Conservation (phyloP, 768 basidiomycete genomes). For the Phaffia tasmanica region DNA sequence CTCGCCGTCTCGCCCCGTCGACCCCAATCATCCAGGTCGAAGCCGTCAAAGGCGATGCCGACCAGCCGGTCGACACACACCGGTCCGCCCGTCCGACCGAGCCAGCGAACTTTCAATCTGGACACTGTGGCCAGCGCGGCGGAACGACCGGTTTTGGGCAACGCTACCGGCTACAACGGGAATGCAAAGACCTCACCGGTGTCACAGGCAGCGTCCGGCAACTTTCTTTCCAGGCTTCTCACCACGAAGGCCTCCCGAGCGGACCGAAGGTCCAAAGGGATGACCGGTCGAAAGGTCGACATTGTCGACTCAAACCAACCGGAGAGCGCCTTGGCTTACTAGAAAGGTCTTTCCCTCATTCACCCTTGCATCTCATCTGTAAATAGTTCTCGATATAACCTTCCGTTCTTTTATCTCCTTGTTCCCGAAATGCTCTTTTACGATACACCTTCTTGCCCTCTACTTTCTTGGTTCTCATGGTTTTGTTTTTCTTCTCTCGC, state of each 20-base stretch:
- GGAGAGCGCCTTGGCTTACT: too few species aligned
- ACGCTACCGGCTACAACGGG: background rate
- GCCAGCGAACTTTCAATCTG: background rate
- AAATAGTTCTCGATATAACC: background rate
- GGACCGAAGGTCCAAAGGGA: background rate
- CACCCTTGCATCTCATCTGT: background rate
- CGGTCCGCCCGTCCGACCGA: background rate
- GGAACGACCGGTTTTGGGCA: background rate
- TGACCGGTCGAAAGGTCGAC: background rate
- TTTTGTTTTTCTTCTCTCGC: background rate
- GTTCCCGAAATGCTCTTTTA: background rate
- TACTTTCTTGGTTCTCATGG: background rate
- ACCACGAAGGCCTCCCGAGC: background rate
- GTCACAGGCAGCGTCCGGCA: slow-evolving; percentile 13
- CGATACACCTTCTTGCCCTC: background rate
- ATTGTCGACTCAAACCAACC: background rate
- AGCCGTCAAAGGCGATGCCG: background rate
- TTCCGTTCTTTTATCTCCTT: background rate
- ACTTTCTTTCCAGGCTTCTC: slow-evolving; percentile 18
- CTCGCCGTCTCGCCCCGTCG: slow-evolving; percentile 11
- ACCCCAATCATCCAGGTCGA: background rate
- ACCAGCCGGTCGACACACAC: background rate
- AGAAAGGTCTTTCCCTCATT: background rate
- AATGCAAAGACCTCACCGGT: slow-evolving; percentile 2
- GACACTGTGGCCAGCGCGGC: background rate